Conservation (phyloP, 257 asterid species). For the Forsythia suspensa region DNA sequence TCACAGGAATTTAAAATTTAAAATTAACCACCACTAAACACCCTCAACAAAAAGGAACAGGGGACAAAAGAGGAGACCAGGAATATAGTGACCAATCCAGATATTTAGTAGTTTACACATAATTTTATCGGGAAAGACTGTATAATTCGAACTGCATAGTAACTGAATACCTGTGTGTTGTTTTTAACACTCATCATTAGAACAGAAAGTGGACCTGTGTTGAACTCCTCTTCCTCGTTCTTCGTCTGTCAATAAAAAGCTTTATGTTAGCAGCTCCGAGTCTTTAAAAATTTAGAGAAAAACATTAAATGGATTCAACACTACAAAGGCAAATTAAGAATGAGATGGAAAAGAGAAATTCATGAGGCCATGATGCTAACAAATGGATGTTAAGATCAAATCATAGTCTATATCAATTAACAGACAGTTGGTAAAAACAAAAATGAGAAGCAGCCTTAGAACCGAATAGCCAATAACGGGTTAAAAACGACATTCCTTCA, state of each 20-base stretch:
- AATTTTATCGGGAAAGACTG: background rate
- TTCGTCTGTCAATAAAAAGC: slow-evolving; percentile 41
- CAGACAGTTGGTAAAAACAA: background rate
- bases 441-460: background rate
- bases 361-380: background rate
- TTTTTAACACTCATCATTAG: slow-evolving; percentile 62
- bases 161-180: slow-evolving; percentile 48
- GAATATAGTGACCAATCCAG: background rate
- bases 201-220: slow-evolving; percentile 92
- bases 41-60: background rate
- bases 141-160: background rate
- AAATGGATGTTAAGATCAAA: background rate
- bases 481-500: background rate
- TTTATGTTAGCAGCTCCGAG: background rate
- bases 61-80: background rate
- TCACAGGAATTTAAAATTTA: background rate
- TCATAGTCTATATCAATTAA: background rate
- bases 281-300: background rate
- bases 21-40: background rate
- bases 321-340: background rate
- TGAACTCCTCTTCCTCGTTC: slow-evolving; percentile 96
- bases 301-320: background rate
- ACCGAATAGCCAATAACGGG: background rate
- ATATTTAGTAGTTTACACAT: background rate
- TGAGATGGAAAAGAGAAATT: background rate